Evolutionary conservation across 1,139 yeast species (phyloP).

Genomic region (Blastobotrys malaysiensis): DNA sequence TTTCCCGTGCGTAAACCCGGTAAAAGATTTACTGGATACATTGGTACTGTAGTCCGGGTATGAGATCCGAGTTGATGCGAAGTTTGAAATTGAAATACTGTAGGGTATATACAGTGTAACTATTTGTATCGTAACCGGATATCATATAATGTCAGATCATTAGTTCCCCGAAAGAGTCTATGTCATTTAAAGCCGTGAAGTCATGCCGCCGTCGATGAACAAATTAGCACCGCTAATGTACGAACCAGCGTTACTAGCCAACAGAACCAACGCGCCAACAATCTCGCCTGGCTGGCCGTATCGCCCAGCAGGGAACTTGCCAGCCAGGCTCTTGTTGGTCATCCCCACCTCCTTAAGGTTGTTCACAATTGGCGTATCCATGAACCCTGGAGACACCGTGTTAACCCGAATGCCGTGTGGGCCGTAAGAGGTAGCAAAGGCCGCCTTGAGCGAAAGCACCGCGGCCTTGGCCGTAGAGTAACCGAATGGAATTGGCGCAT

Average conservation of each 20-base stretch:
- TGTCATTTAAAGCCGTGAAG: neutral
- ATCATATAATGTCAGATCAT: too few species aligned
- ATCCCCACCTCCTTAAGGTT: conserved; percentile 21
- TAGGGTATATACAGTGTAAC: too few species aligned
- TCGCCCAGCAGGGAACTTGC: conserved; percentile 12
- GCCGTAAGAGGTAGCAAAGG: conserved; percentile 49
- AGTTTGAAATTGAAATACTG: too few species aligned
- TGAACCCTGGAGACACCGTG: conserved; percentile 74
- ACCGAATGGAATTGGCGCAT: conserved; percentile 27
- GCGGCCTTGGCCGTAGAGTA: conserved; percentile 57
- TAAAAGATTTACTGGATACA: too few species aligned
- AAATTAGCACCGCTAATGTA: conserved; percentile 75
- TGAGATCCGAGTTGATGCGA: too few species aligned
- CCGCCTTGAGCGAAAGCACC: conserved; percentile 44
- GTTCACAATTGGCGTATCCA: conserved; percentile 39
- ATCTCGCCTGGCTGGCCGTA: conserved; percentile 61
- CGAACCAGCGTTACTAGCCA: conserved; percentile 72
- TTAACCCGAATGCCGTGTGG: conserved; percentile 49
- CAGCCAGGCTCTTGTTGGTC: conserved; percentile 1
- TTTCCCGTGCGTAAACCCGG: too few species aligned
- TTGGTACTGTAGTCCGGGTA: too few species aligned
- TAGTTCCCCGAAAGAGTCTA: too few species aligned
- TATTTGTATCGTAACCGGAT: too few species aligned
- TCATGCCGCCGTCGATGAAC: conserved; percentile 66
- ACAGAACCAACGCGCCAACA: conserved; percentile 73